Conservation (phyloP, 805 yeast genomes). For the Hemisphaericaspora nanyangensis region DNA sequence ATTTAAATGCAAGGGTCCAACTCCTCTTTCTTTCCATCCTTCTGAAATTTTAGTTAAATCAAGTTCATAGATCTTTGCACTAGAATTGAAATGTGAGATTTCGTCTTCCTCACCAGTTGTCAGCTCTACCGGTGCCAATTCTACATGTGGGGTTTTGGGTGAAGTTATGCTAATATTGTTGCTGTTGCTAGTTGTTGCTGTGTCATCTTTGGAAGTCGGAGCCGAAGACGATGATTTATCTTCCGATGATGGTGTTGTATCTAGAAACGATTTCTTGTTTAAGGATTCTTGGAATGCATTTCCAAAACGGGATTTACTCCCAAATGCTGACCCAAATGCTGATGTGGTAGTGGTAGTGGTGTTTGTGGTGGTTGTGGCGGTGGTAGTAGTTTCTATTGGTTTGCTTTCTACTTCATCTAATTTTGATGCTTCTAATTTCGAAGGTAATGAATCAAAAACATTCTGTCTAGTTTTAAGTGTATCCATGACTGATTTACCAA, state of each 20-base stretch:
- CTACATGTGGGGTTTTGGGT: constrained; percentile 43
- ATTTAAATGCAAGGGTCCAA: constrained; percentile 84
- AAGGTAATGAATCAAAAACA: constrained; percentile 24
- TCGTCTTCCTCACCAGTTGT: constrained; percentile 93
- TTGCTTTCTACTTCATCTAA: neutral
- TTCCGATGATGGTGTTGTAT: constrained; percentile 23
- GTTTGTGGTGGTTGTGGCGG: constrained; percentile 7
- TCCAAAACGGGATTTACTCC: constrained; percentile 43
- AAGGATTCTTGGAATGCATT: constrained; percentile 55
- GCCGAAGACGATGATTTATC: too few species aligned
- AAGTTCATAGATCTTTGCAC: constrained; percentile 75
- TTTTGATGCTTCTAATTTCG: constrained; percentile 7
- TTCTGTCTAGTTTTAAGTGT: constrained; percentile 20
- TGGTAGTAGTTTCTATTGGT: neutral
- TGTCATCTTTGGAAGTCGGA: constrained; percentile 11
- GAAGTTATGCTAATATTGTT: constrained; percentile 12
- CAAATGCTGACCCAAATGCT: constrained; percentile 30
- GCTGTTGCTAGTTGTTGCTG: constrained; percentile 15
- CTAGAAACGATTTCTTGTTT: constrained; percentile 56
- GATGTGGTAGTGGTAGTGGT: constrained; percentile 4
- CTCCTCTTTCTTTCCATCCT: constrained; percentile 97
- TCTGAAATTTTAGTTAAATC: constrained; percentile 59
- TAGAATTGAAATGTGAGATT: constrained; percentile 57
- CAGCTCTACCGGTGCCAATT: constrained; percentile 50
- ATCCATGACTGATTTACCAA: constrained; percentile 28